Evolutionary conservation across 75 land plant genomes (phyloP), one percentile per base, ranked within the genome.

Genomic region (Cryptomeria japonica): DNA sequence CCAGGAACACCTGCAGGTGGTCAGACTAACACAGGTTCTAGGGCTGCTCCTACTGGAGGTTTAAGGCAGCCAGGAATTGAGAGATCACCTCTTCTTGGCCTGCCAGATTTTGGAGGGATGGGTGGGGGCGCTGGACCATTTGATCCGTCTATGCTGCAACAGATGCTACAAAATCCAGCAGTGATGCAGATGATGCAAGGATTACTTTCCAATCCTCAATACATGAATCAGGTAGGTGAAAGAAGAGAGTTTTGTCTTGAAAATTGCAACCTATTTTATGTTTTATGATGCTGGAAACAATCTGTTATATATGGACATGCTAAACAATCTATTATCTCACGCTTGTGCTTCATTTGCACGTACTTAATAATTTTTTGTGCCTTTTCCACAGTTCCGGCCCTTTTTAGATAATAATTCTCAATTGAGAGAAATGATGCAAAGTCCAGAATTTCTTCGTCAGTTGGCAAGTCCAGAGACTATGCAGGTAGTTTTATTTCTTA

Each of bases 391-490:
- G 51, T 86, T 96, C 32, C 97, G 96, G 16, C 56, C 86, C 32
- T 86, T 97, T 90, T 25, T 96, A 72, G 95, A 94, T 55, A 82
- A 90, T 46, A 96, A 96, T 89, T 92, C 97, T 87, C 96, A 95
- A 88, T 68, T 97, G 32, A 92, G 99, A 84, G 99, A 97, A 78
- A 96, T 97, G 97, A 90, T 97, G 95, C 99, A 96, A 86, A 97
- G 93, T 86, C 99, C 98, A 12, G 98, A 97, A 19, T 91, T 97
- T 86, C 87, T 96, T 86, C 92, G 95, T 14, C 95, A 94, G 87
- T 89, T 96, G 78, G 91, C 93, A 80, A 94, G 94, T 83, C 97
- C 99, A 77, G 98, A 96, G 89, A 93, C 88, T 2, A 88, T 97
- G 93, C 98, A 95, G 99, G 99, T 97, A 88, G 1, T 12, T 84